These are phyloP conservation scores for Globisporangium megalacanthum DNA, from an alignment of 352 stramenopile genomes.

Conservation along the genomic window DNA sequence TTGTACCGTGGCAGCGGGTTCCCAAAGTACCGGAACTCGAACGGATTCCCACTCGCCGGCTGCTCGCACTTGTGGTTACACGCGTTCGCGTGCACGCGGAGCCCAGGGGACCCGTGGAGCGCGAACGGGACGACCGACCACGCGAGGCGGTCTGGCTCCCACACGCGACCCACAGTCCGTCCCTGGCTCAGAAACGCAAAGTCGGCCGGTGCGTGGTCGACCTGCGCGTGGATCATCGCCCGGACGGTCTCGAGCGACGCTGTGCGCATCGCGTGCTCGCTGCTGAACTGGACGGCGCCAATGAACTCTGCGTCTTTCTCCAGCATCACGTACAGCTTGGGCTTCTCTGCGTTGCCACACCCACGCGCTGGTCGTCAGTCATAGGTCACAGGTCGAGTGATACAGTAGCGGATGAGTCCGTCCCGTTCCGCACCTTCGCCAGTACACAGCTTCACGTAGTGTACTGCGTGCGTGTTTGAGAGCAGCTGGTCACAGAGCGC, in stretches of 20 bases:
- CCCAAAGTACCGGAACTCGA: conserved; percentile 63
- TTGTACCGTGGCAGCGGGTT: conserved; percentile 59
- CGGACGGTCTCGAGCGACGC: conserved; percentile 38
- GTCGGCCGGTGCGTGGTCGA: conserved; percentile 31
- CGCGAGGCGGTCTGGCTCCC: conserved; percentile 44
- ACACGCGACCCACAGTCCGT: conserved; percentile 37
- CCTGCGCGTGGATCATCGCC: conserved; percentile 38
- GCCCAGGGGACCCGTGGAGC: conserved; percentile 43
- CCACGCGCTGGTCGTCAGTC: neutral
- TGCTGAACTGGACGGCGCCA: conserved; percentile 51
- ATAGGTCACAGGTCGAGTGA: neutral
- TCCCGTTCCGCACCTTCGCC: conserved; percentile 23
- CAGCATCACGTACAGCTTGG: conserved; percentile 57
- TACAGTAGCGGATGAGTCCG: neutral
- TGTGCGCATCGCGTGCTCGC: conserved; percentile 45
- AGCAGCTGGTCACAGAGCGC: conserved; percentile 50
- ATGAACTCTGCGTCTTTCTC: conserved; percentile 61
- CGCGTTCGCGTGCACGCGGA: conserved; percentile 27
- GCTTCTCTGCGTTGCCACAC: conserved; percentile 27
- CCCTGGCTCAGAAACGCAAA: conserved; percentile 56
- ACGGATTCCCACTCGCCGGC: conserved; percentile 23
- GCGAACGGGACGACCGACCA: conserved; percentile 59
- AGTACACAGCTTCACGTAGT: conserved; percentile 63
- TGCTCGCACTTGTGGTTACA: conserved; percentile 37
- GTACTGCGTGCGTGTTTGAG: conserved; percentile 37